Percentiles rank a stretch among this genome's conserved stretches.
These are phyloP conservation scores for Salix purpurea DNA, from an alignment of 345 rosid genomes.

Conservation along the genomic window DNA sequence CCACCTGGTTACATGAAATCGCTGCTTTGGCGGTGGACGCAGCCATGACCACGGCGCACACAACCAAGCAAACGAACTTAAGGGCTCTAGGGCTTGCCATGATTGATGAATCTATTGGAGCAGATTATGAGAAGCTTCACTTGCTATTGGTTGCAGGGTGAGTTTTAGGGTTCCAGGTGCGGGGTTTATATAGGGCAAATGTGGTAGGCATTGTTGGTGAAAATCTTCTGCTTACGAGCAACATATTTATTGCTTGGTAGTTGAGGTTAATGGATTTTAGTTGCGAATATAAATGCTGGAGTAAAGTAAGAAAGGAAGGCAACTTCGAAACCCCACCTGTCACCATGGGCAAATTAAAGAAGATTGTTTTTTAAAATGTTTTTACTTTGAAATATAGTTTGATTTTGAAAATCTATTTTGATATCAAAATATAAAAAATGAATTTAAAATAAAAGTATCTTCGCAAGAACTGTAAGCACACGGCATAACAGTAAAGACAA, in stretches of 20 bases:
- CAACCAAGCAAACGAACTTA: slow-evolving; percentile 14
- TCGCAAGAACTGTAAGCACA: no score
- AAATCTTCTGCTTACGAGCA: not conserved
- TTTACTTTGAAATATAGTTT: no score
- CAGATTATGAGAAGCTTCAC: not conserved
- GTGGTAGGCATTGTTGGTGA: not conserved
- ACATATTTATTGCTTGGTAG: not conserved
- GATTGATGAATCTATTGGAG: not conserved
- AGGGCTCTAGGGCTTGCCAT: not conserved
- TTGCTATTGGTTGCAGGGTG: not conserved
- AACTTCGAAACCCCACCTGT: not conserved
- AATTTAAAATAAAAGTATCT: no score
- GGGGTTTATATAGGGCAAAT: not conserved
- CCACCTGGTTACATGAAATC: slow-evolving; percentile 40
- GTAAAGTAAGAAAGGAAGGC: not conserved
- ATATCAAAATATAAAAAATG: no score
- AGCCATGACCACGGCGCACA: slow-evolving; percentile 22
- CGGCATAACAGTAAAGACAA: no score
- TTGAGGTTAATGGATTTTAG: not conserved
- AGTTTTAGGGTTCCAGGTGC: not conserved
- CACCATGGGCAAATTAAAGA: not conserved
- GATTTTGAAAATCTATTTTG: no score
- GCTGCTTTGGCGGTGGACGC: slow-evolving; percentile 26
- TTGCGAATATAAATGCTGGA: not conserved
- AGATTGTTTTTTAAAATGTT: no score